Evolutionary conservation across 1,284 basidiomycete genomes (phyloP), one percentile per base, ranked within the genome.

Genomic region (Paramarasmius palmivorus): DNA sequence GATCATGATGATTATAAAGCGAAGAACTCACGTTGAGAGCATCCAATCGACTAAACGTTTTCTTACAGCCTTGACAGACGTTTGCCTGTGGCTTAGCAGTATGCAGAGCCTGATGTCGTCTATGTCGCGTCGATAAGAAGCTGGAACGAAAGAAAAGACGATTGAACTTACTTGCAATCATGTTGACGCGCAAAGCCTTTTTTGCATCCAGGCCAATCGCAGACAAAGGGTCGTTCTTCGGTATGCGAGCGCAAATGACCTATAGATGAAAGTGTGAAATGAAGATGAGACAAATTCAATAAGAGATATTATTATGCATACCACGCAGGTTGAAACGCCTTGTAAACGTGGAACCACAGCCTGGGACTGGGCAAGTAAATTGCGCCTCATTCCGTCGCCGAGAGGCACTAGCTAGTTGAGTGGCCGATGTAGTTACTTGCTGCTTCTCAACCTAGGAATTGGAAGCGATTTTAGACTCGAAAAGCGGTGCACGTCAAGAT

Each of bases 191-290:
- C 95, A 67, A 97, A 97, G 22, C 92, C 88, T 68, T 97, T 97
- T 64, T 90, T 90, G 69, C 95, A 98, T 14, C 92, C 93, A 2
- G 92, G 91, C 82, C 91, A 95, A 55, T 91, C 85, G 69, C 95
- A 98, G 58, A 93, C 84, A 72, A 93, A 98, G 34, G 95, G 95
- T 54, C 93, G 79, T 71, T 97, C 93, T 68, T 96, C 94, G 23
- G 94, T 96, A 69, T 98, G 95, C n/a, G 94, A 96, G 62, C 95
- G 85, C 61, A 98, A 71, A 74, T 98, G 95, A 49, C 95, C 95
- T 86, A 39, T 26, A 29, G 8, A 17, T 9, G 19, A 75, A 68
- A n/a, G n/a, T n/a, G 55, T 76, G 56, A 57, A 32, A 53, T 29
- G 58, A 58, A 63, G 65, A 57, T 61, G 51, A 61, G 34, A 39